Percentiles rank a stretch among this genome's conserved stretches.
Evolutionary conservation across 768 basidiomycete species (phyloP).

Genomic region (Postia placenta): DNA sequence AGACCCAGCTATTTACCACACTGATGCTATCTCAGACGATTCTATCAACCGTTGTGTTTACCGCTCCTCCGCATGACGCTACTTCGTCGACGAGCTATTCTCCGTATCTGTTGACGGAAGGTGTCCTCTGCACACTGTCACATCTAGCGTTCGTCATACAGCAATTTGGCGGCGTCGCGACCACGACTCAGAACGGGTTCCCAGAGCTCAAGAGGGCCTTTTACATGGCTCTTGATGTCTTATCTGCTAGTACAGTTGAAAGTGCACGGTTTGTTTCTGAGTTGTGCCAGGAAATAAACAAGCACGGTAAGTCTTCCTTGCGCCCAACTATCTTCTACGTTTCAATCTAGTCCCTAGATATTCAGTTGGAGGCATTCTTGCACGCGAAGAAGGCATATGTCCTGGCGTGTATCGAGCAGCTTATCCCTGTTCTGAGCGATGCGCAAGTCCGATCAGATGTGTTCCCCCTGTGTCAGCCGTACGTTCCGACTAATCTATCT

Average conservation of each 20-base stretch:
- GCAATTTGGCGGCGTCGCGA: conserved; percentile 71
- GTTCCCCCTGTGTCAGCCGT: conserved; percentile 63
- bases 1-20: conserved; percentile 68
- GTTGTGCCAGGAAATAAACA: conserved; percentile 19
- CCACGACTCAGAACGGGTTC: conserved; percentile 50
- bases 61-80: conserved; percentile 29
- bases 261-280: conserved; percentile 33
- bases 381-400: conserved; percentile 50
- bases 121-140: conserved; percentile 51
- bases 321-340: not conserved
- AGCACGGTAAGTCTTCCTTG: conserved; percentile 1
- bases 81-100: conserved; percentile 6
- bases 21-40: conserved; percentile 65
- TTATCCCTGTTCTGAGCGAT: conserved; percentile 55
- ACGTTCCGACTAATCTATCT: conserved; percentile 21
- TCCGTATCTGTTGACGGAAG: conserved; percentile 46
- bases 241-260: conserved; percentile 36
- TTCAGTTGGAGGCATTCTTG: not conserved
- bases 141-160: conserved; percentile 73
- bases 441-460: conserved; percentile 48
- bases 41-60: conserved; percentile 48
- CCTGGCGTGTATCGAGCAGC: conserved; percentile 72
- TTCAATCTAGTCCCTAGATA: not conserved
- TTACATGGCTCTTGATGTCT: conserved; percentile 72
- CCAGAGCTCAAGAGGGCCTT: conserved; percentile 68